Evolutionary conservation across 192 early-diverging fungal genomes (phyloP).

Genomic region (Pilaira anomala): DNA sequence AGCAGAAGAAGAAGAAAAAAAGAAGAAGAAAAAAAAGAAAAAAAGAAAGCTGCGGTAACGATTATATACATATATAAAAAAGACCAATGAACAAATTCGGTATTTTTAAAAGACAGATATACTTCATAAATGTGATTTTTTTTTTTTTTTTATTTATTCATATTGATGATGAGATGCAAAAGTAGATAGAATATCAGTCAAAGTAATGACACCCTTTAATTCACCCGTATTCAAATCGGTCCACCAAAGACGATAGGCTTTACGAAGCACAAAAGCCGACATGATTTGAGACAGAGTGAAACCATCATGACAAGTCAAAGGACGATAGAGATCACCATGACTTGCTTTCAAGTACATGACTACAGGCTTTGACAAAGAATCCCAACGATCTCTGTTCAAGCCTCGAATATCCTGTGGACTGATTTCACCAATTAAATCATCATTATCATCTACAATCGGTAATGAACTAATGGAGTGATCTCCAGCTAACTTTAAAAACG

Average conservation of each 20-base stretch:
- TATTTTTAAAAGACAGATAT: neutral
- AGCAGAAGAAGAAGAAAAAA: neutral
- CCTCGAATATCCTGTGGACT: constrained; percentile 75
- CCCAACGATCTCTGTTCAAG: constrained; percentile 54
- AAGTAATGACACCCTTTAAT: constrained; percentile 65
- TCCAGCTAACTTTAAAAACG: constrained; percentile 42
- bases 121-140: too few relatives aligned
- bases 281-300: constrained; percentile 58
- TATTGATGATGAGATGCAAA: neutral
- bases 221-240: constrained; percentile 51
- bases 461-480: constrained; percentile 52
- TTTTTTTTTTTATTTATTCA: too few relatives aligned
- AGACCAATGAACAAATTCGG: neutral
- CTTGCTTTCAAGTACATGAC: constrained; percentile 58
- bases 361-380: constrained; percentile 58
- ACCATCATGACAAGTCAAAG: constrained; percentile 46
- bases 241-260: constrained; percentile 67
- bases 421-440: constrained; percentile 61
- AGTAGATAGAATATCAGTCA: constrained; percentile 61
- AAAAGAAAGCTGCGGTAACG: neutral
- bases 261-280: constrained; percentile 44
- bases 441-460: constrained; percentile 59
- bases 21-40: neutral
- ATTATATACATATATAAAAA: neutral
- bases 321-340: constrained; percentile 42